Evolutionary conservation across 208 protist genomes (phyloP).

Genomic region (Leishmania aethiopica): DNA sequence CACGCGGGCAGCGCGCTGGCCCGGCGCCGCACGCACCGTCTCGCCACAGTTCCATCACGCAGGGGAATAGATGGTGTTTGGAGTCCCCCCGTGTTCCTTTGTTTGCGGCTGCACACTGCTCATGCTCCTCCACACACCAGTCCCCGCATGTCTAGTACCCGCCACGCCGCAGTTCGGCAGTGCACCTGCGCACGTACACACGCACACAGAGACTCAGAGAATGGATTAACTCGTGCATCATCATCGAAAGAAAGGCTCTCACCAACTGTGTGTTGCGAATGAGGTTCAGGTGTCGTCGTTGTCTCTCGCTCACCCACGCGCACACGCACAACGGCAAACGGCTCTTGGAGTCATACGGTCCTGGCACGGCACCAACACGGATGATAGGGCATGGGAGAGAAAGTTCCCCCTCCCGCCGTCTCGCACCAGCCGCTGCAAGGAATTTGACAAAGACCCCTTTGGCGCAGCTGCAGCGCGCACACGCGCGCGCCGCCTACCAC

Average conservation of each 20-base stretch:
- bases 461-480: conserved; percentile 1
- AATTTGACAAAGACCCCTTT: conserved; percentile 29
- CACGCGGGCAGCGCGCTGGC: conserved; percentile 11
- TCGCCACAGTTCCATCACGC: conserved; percentile 12
- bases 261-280: conserved; percentile 44
- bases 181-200: neutral
- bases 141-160: neutral
- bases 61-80: neutral
- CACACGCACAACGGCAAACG: conserved; percentile 1
- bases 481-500: neutral
- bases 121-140: neutral
- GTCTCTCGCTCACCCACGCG: conserved; percentile 5
- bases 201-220: conserved; percentile 37
- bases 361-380: conserved; percentile 25
- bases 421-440: conserved; percentile 29
- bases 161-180: neutral
- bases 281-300: conserved; percentile 41
- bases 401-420: neutral
- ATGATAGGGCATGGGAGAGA: neutral
- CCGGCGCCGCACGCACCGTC: conserved; percentile 4
- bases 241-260: conserved; percentile 41
- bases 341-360: conserved; percentile 29
- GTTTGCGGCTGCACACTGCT: conserved; percentile 4
- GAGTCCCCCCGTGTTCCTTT: conserved; percentile 21
- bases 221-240: conserved; percentile 49